Evolutionary conservation across 345 rosid species (phyloP), one percentile per base, ranked within the genome.

Genomic region (Brassica nigra): DNA sequence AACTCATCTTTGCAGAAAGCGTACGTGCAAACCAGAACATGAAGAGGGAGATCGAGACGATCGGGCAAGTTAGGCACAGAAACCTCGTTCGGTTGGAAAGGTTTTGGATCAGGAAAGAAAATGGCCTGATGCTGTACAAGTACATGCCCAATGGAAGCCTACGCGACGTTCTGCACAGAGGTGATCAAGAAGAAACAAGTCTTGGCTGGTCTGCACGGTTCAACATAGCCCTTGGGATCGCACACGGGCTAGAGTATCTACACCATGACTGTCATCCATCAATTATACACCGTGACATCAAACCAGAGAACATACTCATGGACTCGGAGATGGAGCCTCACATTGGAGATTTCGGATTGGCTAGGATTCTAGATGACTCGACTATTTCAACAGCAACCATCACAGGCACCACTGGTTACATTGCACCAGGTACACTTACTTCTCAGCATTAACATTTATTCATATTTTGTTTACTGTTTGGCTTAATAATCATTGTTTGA

Each of bases 91-190:
- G 79, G 57, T 76, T 92, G 82, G 97, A 92, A 78, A 88, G 87
- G 23, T 92, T 88, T 82, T 94, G 96, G 97, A 62, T 86, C 27
- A 78, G 88, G 70, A 87, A 86, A 77, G 94, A 94, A 42, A 78
- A 84, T 62, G 97, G 97, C 6, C 61, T 90, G 44, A 78, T 94
- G 79, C 71, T 94, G 63, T 92, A 92, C 78, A 80, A 68, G 42
- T 88, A 84, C 89, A 90, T 94, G 97, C 85, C 86, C 39, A 89
- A 89, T 67, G 95, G 97, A 71, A 94, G 96, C 85, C 86, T 94
- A 23, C 62, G 65, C 44, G 97, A 89, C 16, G 86, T 83, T 74
- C 75, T 94, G 47, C 92, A 90, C 52, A 80, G 62, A 63, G 62
- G 4, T 58, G 76, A 57, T 37, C 86, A 81, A 4, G 79, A 73